These are phyloP conservation scores for Eucalyptus cloeziana DNA, from an alignment of 345 rosid genomes.

Conservation along the genomic window DNA sequence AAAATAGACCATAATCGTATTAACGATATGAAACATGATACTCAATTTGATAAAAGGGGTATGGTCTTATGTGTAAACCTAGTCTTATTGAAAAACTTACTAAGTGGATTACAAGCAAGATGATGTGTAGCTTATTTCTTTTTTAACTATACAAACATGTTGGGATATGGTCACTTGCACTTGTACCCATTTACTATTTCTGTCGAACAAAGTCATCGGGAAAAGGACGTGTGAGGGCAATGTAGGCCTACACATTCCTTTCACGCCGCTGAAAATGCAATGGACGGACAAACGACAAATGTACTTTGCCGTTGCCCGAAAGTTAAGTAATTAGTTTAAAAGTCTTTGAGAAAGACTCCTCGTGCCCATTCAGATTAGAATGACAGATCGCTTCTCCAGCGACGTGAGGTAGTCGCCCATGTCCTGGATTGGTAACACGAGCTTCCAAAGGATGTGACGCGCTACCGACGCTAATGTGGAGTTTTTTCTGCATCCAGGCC, in stretches of 20 bases:
- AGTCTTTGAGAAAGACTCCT: not conserved
- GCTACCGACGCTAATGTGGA: not conserved
- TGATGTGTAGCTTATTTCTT: not conserved
- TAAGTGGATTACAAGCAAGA: not conserved
- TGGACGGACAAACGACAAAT: not conserved
- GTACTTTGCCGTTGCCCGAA: not conserved
- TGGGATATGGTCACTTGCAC: not conserved
- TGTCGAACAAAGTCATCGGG: not conserved
- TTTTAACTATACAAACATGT: not conserved
- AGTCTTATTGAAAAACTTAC: not conserved
- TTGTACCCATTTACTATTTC: not conserved
- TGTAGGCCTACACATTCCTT: not conserved
- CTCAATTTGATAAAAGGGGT: not conserved
- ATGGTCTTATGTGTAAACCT: not conserved
- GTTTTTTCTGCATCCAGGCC: not conserved
- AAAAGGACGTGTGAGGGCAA: not conserved
- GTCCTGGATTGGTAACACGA: not conserved
- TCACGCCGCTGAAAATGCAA: not conserved
- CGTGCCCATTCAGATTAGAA: not conserved
- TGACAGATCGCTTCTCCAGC: not conserved
- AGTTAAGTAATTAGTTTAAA: not conserved
- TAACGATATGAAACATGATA: not conserved
- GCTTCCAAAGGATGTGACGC: not conserved
- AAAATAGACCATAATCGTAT: not conserved
- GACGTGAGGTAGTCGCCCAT: not conserved